phyloP scores from a whole-genome alignment of 2,329 filamentous ascomycete genomes.

The Chlorencoelia australis region DNA sequence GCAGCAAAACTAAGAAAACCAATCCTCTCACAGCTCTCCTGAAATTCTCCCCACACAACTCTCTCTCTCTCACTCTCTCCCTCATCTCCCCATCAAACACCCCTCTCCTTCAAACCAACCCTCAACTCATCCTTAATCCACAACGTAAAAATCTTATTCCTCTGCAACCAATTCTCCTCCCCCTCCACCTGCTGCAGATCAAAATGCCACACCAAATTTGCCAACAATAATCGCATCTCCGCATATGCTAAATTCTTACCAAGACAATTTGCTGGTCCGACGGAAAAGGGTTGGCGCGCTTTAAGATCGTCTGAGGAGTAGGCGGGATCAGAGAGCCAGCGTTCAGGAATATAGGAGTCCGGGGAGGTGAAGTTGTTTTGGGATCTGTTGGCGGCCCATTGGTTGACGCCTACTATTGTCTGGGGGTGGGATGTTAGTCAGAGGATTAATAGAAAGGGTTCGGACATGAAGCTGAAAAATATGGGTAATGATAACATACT shows the following conservation, averaged over 20 bases:
- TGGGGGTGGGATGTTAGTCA: too few relatives aligned
- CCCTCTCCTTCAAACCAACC: constrained; percentile 2
- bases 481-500: too few relatives aligned
- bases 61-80: too few relatives aligned
- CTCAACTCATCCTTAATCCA: constrained; percentile 3
- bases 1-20: too few relatives aligned
- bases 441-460: too few relatives aligned
- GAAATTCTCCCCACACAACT: background rate
- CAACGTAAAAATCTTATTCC: background rate
- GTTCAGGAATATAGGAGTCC: constrained; percentile 1
- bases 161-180: background rate
- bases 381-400: background rate
- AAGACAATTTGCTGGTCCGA: constrained; percentile 4
- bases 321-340: background rate
- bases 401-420: constrained; percentile 1
- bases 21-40: too few relatives aligned
- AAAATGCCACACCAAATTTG: constrained; percentile 4
- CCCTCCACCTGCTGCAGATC: constrained; percentile 1
- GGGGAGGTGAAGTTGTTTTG: background rate
- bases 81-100: background rate
- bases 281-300: constrained; percentile 2
- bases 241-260: constrained; percentile 7
- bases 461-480: too few relatives aligned
- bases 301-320: constrained; percentile 2
- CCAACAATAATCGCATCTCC: constrained; percentile 3